Evolutionary conservation across 768 basidiomycete species (phyloP).

Genomic region (Gloeostereum incarnatum): DNA sequence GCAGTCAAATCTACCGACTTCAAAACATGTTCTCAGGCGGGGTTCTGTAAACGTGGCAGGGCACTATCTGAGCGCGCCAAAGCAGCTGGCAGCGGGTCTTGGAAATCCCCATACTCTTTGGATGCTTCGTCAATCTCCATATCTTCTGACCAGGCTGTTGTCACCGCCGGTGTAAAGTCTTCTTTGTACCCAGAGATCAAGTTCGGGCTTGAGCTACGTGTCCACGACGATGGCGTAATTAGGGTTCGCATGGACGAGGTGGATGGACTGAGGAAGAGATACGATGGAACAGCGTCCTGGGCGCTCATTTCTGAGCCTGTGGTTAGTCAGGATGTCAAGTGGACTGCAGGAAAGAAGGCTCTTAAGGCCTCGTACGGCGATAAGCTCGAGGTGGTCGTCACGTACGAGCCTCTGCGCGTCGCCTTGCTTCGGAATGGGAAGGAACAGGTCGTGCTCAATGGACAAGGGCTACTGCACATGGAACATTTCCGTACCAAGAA

Average conservation of each 20-base stretch:
- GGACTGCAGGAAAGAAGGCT: slow-evolving; percentile 58
- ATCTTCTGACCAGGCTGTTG: slow-evolving; percentile 43
- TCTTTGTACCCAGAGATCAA: slow-evolving; percentile 76
- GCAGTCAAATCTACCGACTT: slow-evolving; percentile 81
- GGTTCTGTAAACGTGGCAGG: slow-evolving; percentile 90
- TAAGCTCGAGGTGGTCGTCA: slow-evolving; percentile 57
- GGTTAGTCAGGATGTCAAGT: slow-evolving; percentile 48
- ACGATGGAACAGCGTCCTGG: slow-evolving; percentile 91
- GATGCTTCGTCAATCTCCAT: slow-evolving; percentile 45
- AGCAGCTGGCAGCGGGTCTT: slow-evolving; percentile 42
- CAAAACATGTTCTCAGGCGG: slow-evolving; percentile 91
- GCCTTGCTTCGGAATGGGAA: slow-evolving; percentile 64
- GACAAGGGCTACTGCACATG: slow-evolving; percentile 88
- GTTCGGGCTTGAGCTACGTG: slow-evolving; percentile 74
- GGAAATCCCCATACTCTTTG: slow-evolving; percentile 85
- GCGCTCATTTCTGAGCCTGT: slow-evolving; percentile 68
- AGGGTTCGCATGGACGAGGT: slow-evolving; percentile 92
- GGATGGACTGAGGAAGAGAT: slow-evolving; percentile 68
- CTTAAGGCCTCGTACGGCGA: slow-evolving; percentile 57
- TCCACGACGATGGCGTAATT: slow-evolving; percentile 83
- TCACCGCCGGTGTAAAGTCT: slow-evolving; percentile 72
- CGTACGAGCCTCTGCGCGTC: slow-evolving; percentile 70
- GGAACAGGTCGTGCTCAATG: slow-evolving; percentile 85
- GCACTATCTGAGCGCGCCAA: slow-evolving; percentile 70
- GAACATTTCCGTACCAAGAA: slow-evolving; percentile 86